Evolutionary conservation across 2,329 filamentous ascomycete genomes (phyloP).

Genomic region (Aspergillus sergii): DNA sequence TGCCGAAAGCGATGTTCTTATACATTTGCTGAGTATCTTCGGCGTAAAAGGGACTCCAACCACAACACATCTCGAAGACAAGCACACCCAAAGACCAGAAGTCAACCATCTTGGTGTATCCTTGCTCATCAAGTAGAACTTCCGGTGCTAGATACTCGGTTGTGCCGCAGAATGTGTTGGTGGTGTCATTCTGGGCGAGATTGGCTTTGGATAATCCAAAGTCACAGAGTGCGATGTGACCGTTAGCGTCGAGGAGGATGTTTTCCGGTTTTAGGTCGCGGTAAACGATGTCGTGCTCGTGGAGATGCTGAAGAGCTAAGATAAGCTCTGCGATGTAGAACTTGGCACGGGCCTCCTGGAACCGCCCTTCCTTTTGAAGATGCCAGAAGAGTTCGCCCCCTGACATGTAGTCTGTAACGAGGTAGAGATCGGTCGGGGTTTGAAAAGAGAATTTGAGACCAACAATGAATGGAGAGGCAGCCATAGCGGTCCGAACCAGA

Average conservation of each 20-base stretch:
- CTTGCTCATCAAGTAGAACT: conserved; percentile 90
- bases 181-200: conserved; percentile 93
- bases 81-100: conserved; percentile 98
- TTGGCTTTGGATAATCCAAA: conserved; percentile 98
- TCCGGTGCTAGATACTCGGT: conserved; percentile 97
- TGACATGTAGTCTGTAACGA: conserved; percentile 99
- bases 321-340: conserved; percentile 99
- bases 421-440: conserved; percentile 90
- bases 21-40: conserved; percentile 99
- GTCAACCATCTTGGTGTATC: conserved; percentile 99
- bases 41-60: conserved; percentile 98
- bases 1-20: conserved; percentile 99
- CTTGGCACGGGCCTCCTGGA: conserved; percentile 91
- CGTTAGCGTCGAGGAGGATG: conserved; percentile 93
- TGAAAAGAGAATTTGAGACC: conserved; percentile 99
- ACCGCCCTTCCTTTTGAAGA: conserved; percentile 93
- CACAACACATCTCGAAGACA: conserved; percentile 99
- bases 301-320: conserved; percentile 88
- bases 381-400: conserved; percentile 99
- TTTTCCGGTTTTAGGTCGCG: conserved; percentile 97
- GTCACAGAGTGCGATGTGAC: conserved; percentile 95
- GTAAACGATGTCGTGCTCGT: conserved; percentile 97
- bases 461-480: conserved; percentile 96
- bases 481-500: conserved; percentile 89
- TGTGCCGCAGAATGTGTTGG: conserved; percentile 97